Base-by-base conservation (phyloP, 306 rosid species). In the Senna tora region DNA sequence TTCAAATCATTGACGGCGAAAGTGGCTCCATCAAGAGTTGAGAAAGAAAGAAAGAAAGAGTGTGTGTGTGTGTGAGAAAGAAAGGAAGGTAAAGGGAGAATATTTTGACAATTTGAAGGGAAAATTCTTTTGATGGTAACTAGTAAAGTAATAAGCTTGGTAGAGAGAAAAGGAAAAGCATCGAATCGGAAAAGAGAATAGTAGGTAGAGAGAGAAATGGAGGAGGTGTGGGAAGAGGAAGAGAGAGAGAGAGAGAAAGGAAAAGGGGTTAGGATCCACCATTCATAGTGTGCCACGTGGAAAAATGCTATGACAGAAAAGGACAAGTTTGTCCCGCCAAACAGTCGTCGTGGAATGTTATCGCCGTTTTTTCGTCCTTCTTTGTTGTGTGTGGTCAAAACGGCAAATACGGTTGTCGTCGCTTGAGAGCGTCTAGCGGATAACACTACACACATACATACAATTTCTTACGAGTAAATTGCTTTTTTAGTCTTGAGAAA, bases 91-190 rank as follows among this genome's bases (percentile, higher is more conserved):
- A 68, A 72, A 50, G 62, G 70, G 70, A 59, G 66, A 82, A 9
- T 0, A 30, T 53, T 67, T 39, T 14, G 78, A 64, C 7, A 43
- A 12, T 57, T 61, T 59, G 54, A 65, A 72, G 16, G 49, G 28
- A 83, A 81, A 60, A 22, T 59, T n/a, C n/a, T n/a, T 77, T 55
- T 55, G 52, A 54, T 47, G 76, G 83, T 45, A 77, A 73, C 77
- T 74, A 7, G 39, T 36, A 34, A 77, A 73, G 77, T 74, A 7
- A 7, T 36, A 34, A 59, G 65, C 65, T 65, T 75, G 86, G 84
- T 76, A 46, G 67, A 71, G 89, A 86, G n/a, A n/a, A n/a, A n/a
- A n/a, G n/a, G n/a, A n/a, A n/a, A 88, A 86, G 85, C 78, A 80
- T 82, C 82, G 84, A 82, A 86, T 79, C 88, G 5, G 0, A 36